Percentiles rank a stretch among this genome's conserved stretches.
Evolutionary conservation across 192 early-diverging fungal genomes (phyloP).

Genomic region (Cetraspora pellucida): DNA sequence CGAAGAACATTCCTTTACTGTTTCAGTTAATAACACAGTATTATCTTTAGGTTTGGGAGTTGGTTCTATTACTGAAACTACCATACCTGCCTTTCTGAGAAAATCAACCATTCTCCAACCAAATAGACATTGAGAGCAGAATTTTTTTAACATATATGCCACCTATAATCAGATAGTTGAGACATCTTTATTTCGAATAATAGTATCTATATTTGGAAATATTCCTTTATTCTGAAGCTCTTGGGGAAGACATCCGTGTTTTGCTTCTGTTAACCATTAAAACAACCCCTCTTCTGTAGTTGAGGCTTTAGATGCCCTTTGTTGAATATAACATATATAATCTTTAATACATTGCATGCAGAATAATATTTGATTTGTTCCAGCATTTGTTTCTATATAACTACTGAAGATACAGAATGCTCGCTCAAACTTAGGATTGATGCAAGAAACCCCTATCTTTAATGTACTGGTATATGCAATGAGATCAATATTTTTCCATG

Average conservation of each 20-base stretch:
- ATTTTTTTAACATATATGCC: background rate
- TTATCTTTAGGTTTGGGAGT: background rate
- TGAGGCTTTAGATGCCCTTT: background rate
- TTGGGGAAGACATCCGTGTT: background rate
- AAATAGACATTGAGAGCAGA: background rate
- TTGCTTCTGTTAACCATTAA: background rate
- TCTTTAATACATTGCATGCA: background rate
- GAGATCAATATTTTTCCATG: background rate
- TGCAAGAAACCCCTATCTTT: slow-evolving; percentile 11
- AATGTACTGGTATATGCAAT: background rate
- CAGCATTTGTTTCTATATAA: background rate
- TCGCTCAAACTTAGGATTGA: slow-evolving; percentile 5
- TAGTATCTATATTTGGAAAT: background rate
- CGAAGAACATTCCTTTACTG: background rate
- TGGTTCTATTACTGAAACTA: background rate
- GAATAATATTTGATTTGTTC: slow-evolving; percentile 27
- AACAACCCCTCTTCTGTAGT: slow-evolving; percentile 4
- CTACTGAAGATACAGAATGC: slow-evolving; percentile 27
- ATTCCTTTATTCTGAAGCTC: background rate
- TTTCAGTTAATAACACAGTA: background rate
- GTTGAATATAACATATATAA: slow-evolving; percentile 24
- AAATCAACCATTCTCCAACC: background rate
- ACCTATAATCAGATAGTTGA: slow-evolving; percentile 18
- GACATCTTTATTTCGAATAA: slow-evolving; percentile 14
- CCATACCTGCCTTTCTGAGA: background rate